phyloP scores from a whole-genome alignment of 176 grass and related monocot species.

The Rhynchospora breviuscula region DNA sequence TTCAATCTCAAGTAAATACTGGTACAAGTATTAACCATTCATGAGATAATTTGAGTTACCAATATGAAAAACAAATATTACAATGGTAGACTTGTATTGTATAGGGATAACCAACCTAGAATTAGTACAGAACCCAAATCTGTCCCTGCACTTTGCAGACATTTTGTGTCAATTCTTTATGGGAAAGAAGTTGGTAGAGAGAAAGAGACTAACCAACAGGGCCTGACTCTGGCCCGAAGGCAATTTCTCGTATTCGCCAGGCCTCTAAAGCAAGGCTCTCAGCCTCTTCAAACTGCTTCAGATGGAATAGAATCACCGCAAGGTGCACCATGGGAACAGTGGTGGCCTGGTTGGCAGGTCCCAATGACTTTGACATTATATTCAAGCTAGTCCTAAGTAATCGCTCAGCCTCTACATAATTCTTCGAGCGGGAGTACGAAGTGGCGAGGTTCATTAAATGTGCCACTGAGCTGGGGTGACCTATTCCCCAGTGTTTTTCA shows the following conservation, averaged over 20 bases:
- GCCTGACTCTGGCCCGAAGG: slow-evolving; percentile 34
- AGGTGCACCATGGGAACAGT: slow-evolving; percentile 41
- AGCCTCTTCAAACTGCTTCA: slow-evolving; percentile 35
- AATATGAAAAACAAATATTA: not conserved
- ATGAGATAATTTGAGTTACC: not conserved
- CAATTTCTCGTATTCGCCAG: slow-evolving; percentile 26
- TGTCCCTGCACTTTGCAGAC: not conserved
- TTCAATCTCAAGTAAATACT: not conserved
- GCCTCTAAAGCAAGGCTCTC: slow-evolving; percentile 35
- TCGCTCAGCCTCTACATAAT: slow-evolving; percentile 35
- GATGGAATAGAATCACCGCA: slow-evolving; percentile 35
- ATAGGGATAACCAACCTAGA: too few relatives aligned
- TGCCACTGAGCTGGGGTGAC: slow-evolving; percentile 32
- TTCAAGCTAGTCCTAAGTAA: slow-evolving; percentile 38
- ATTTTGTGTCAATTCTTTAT: not conserved
- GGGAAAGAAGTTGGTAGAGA: not conserved
- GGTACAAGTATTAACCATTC: not conserved
- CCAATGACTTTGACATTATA: slow-evolving; percentile 31
- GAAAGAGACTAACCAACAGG: slow-evolving; percentile 33
- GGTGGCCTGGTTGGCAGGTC: slow-evolving; percentile 25
- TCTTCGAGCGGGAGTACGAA: slow-evolving; percentile 39
- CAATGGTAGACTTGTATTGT: not conserved
- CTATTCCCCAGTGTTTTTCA: slow-evolving; percentile 32
- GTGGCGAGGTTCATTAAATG: slow-evolving; percentile 36
- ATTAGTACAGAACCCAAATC: not conserved